A percentile compares a stretch with the other conserved stretches of the same genome.
These are phyloP conservation scores for Colletotrichum tropicicola DNA, from an alignment of 2,329 filamentous ascomycete genomes.

Conservation along the genomic window DNA sequence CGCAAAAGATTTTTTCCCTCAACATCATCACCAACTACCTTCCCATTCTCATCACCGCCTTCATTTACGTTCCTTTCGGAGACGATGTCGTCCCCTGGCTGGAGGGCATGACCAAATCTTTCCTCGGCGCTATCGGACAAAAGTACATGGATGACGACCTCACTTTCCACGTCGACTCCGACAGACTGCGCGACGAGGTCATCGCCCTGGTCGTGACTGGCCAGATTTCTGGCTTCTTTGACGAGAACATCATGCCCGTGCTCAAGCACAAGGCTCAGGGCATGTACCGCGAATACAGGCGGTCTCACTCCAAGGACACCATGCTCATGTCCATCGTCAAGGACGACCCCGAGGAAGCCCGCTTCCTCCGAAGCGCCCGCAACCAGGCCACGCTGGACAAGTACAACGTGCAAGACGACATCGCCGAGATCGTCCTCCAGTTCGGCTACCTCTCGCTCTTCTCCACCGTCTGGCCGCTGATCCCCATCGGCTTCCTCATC, in stretches of 20 bases:
- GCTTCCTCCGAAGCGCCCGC: conserved; percentile 71
- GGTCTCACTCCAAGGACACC: conserved; percentile 46
- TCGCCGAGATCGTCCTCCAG: conserved; percentile 77
- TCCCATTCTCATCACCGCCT: conserved; percentile 79
- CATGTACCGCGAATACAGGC: conserved; percentile 52
- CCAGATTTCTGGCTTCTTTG: conserved; percentile 75
- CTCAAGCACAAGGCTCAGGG: conserved; percentile 66
- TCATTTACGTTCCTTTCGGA: conserved; percentile 82
- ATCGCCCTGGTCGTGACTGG: conserved; percentile 80
- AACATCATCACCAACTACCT: conserved; percentile 85
- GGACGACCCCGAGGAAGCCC: conserved; percentile 70
- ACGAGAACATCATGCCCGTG: conserved; percentile 76
- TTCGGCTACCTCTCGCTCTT: conserved; percentile 81
- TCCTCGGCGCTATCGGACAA: conserved; percentile 52
- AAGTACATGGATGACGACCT: conserved; percentile 56
- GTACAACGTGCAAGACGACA: conserved; percentile 79
- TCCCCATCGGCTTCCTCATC: conserved; percentile 75
- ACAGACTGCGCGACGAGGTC: conserved; percentile 74
- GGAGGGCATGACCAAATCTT: conserved; percentile 64
- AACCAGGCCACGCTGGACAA: conserved; percentile 72
- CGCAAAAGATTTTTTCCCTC: conserved; percentile 79
- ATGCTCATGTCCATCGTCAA: conserved; percentile 56
- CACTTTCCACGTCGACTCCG: conserved; percentile 71
- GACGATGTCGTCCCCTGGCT: conserved; percentile 73
- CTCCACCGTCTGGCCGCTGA: conserved; percentile 79